Percentiles rank a stretch among this genome's conserved stretches.
These are phyloP conservation scores for Parsonsia alboflavescens DNA, from an alignment of 257 asterid species.

Conservation along the genomic window DNA sequence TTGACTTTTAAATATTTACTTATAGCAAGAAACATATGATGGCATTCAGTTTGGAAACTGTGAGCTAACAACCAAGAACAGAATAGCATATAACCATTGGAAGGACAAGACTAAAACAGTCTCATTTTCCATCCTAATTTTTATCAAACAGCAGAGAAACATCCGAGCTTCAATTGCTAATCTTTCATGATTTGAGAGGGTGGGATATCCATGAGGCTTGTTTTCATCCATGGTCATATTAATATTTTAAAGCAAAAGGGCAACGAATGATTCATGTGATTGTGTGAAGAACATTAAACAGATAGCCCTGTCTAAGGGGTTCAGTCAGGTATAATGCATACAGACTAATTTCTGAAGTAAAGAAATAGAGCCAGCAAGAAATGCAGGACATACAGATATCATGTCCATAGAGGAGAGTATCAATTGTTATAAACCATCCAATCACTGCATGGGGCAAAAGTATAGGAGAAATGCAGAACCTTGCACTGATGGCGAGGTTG, in stretches of 20 bases:
- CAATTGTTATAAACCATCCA: neutral
- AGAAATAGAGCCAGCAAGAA: neutral
- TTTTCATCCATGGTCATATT: neutral
- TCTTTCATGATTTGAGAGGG: neutral
- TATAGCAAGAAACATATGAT: neutral
- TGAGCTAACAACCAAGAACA: neutral
- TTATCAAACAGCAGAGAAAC: neutral
- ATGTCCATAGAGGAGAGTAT: neutral
- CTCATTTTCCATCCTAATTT: neutral
- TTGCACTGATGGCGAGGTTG: neutral
- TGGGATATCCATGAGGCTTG: neutral
- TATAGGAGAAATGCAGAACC: no score
- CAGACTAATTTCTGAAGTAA: no score
- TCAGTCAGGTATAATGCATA: no score
- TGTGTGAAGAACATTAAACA: no score
- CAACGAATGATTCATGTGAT: neutral
- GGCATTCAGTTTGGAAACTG: neutral
- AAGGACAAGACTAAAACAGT: neutral
- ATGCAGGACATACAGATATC: conserved; percentile 6
- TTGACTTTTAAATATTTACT: no score
- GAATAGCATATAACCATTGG: no score
- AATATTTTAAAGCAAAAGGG: neutral
- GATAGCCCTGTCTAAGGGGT: no score
- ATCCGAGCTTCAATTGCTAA: no score
- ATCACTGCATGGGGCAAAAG: neutral